Evolutionary conservation across 139 green algal genomes (phyloP).

Genomic region (Tetradesmus lagerheimii): DNA sequence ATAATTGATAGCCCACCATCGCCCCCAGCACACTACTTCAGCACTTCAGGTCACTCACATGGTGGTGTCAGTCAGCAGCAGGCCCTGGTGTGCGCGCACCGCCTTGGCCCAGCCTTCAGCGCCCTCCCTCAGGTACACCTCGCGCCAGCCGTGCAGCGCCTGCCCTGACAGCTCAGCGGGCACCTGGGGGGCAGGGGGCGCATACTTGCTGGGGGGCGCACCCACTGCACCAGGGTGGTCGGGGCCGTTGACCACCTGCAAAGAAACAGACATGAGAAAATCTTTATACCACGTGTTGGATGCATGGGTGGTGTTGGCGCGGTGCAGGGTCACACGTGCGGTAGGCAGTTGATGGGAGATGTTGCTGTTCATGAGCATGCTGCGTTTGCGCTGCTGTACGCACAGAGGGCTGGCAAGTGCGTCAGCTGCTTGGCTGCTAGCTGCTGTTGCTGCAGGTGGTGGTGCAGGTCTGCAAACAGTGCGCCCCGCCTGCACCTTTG

Average conservation of each 20-base stretch:
- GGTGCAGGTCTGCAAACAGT: too few species aligned
- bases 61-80: constrained; percentile 96
- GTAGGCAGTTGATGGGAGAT: too few species aligned
- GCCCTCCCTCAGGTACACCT: constrained; percentile 80
- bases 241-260: constrained; percentile 87
- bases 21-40: too few species aligned
- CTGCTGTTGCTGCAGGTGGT: too few species aligned
- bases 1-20: too few species aligned
- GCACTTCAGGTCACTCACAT: constrained; percentile 71
- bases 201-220: constrained; percentile 59
- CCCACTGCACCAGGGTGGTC: constrained; percentile 88
- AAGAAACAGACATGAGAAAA: too few species aligned
- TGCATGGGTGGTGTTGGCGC: too few species aligned
- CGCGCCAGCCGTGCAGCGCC: constrained; percentile 77
- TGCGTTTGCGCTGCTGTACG: not conserved
- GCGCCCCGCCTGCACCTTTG: too few species aligned
- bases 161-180: constrained; percentile 48
- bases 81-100: constrained; percentile 86
- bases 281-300: too few species aligned
- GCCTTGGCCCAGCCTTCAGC: constrained; percentile 88
- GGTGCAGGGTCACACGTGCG: too few species aligned
- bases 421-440: too few species aligned
- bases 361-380: not conserved
- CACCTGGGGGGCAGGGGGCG: constrained; percentile 57
- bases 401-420: too few species aligned